Percentiles rank a stretch among this genome's conserved stretches.
These are phyloP conservation scores for Talaromyces funiculosus DNA, from an alignment of 2,329 filamentous ascomycete species.

Conservation along the genomic window DNA sequence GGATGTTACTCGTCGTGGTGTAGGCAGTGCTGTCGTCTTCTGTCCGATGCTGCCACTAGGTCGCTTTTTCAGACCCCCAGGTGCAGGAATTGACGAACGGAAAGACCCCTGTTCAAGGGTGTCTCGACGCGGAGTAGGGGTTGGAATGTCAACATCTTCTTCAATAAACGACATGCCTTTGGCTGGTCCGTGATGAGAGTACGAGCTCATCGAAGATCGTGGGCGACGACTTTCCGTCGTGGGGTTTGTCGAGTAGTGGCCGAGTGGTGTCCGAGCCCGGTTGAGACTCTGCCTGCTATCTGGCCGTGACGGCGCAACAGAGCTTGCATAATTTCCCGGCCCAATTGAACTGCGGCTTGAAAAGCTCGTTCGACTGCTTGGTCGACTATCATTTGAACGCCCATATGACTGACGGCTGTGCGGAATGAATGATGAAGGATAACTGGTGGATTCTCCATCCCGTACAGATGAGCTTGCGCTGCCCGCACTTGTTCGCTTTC, in stretches of 20 bases:
- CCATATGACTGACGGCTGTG: conserved; percentile 47
- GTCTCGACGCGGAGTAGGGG: conserved; percentile 29
- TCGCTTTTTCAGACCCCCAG: conserved; percentile 46
- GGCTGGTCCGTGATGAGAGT: conserved; percentile 51
- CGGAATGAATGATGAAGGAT: conserved; percentile 28
- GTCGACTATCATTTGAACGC: conserved; percentile 52
- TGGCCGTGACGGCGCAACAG: conserved; percentile 49
- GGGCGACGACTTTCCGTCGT: conserved; percentile 53
- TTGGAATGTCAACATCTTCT: conserved; percentile 36
- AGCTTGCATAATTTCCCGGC: conserved; percentile 33
- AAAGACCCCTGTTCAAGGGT: conserved; percentile 37
- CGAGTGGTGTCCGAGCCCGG: conserved; percentile 59
- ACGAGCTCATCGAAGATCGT: conserved; percentile 63
- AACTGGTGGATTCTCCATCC: conserved; percentile 28
- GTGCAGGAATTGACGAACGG: conserved; percentile 46
- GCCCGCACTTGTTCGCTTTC: conserved; percentile 39
- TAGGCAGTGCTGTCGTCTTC: conserved; percentile 31
- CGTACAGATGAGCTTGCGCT: conserved; percentile 35
- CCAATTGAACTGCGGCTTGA: conserved; percentile 41
- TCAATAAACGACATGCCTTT: conserved; percentile 54
- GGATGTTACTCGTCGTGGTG: conserved; percentile 36
- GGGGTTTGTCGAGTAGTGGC: conserved; percentile 46
- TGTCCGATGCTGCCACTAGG: conserved; percentile 41
- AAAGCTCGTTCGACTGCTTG: conserved; percentile 66
- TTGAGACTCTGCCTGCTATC: conserved; percentile 60